These are phyloP conservation scores for Gossypium anomalum DNA, from an alignment of 345 rosid genomes.

Conservation along the genomic window DNA sequence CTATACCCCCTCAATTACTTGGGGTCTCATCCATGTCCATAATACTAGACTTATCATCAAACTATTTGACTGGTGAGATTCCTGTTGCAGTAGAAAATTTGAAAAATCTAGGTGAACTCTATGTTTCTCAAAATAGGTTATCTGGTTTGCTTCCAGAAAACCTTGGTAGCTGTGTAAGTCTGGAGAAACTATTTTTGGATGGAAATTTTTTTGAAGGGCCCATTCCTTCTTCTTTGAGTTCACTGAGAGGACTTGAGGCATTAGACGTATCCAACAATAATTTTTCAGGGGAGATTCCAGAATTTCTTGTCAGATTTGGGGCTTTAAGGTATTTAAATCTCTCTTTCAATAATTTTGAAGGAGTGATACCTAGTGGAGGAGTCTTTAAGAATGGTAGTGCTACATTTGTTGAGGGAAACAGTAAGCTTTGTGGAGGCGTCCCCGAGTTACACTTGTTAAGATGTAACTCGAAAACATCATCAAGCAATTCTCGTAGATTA, in stretches of 20 bases:
- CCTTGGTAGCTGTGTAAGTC: slow-evolving; percentile 15
- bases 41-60: neutral
- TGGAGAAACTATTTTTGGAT: slow-evolving; percentile 14
- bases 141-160: neutral
- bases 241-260: neutral
- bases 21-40: neutral
- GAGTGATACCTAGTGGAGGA: slow-evolving; percentile 32
- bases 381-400: slow-evolving; percentile 30
- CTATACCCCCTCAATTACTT: neutral
- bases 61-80: slow-evolving; percentile 8
- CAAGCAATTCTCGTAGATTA: neutral
- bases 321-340: slow-evolving; percentile 15
- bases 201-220: slow-evolving; percentile 27
- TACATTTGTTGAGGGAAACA: slow-evolving; percentile 27
- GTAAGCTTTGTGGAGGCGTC: slow-evolving; percentile 34
- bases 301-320: neutral
- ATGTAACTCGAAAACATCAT: slow-evolving; percentile 1
- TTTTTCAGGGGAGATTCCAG: slow-evolving; percentile 26
- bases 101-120: neutral
- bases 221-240: slow-evolving; percentile 30
- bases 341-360: slow-evolving; percentile 42
- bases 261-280: slow-evolving; percentile 37
- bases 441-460: neutral
- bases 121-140: neutral
- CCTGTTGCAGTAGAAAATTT: neutral